These are phyloP conservation scores for Fraxinus anomala DNA, from an alignment of 257 asterid species.

Conservation along the genomic window DNA sequence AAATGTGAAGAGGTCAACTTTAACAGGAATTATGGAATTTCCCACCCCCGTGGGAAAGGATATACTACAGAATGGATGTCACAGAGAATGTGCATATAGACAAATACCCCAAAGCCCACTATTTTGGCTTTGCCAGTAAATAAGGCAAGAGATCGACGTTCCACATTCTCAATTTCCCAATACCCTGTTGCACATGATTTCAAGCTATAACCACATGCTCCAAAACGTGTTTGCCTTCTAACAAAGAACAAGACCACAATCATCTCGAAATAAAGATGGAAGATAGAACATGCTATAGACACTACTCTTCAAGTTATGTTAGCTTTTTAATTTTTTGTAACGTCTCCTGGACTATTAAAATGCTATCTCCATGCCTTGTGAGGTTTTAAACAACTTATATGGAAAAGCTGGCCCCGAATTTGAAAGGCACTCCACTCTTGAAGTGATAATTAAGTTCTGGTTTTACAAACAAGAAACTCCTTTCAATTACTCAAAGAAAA, in stretches of 20 bases:
- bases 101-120: constrained; percentile 3
- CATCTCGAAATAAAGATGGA: neutral
- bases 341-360: neutral
- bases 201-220: constrained; percentile 19
- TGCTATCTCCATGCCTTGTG: neutral
- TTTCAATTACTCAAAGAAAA: neutral
- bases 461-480: neutral
- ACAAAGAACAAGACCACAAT: constrained; percentile 11
- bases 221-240: constrained; percentile 5
- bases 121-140: neutral
- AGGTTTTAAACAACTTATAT: neutral
- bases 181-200: neutral
- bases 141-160: neutral
- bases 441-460: too few species aligned
- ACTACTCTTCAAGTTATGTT: neutral
- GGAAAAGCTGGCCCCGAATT: neutral
- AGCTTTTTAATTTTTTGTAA: neutral
- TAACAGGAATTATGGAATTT: neutral
- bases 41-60: neutral
- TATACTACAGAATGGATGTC: neutral
- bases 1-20: neutral
- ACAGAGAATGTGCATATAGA: constrained; percentile 8
- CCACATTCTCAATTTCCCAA: neutral
- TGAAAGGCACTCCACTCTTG: neutral
- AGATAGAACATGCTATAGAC: neutral